phyloP scores from a whole-genome alignment of 306 rosid genomes.

The Glycine latifolia region DNA sequence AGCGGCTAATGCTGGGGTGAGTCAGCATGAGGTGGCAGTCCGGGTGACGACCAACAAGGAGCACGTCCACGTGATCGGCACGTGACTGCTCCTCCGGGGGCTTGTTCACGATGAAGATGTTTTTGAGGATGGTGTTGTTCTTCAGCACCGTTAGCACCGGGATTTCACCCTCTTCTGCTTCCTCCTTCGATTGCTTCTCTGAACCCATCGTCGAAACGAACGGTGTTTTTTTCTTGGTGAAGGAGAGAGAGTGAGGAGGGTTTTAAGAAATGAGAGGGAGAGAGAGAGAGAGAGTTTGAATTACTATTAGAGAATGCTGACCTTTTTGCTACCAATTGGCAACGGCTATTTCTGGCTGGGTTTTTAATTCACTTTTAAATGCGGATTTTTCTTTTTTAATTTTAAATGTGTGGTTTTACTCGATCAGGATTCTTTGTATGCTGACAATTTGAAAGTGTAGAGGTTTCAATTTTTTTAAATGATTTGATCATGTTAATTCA shows the following conservation, averaged over 20 bases:
- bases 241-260: too few species aligned
- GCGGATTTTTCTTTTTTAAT: not conserved
- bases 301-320: not conserved
- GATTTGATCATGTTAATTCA: not conserved
- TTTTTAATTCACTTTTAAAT: not conserved
- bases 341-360: not conserved
- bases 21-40: conserved; percentile 76
- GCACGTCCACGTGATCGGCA: conserved; percentile 57
- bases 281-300: not conserved
- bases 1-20: conserved; percentile 88
- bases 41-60: conserved; percentile 78
- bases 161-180: conserved; percentile 59
- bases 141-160: conserved; percentile 82
- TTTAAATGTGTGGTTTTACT: not conserved
- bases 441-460: too few species aligned
- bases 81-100: conserved; percentile 20
- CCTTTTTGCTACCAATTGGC: not conserved
- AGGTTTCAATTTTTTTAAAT: not conserved
- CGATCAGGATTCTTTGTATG: not conserved
- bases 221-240: not conserved
- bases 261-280: not conserved
- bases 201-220: conserved; percentile 49
- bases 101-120: conserved; percentile 76
- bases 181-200: not conserved
- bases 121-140: conserved; percentile 77